Percentiles rank a stretch among this genome's conserved stretches.
Evolutionary conservation across 768 basidiomycete species (phyloP).

Genomic region (Multifurca ochricompacta): DNA sequence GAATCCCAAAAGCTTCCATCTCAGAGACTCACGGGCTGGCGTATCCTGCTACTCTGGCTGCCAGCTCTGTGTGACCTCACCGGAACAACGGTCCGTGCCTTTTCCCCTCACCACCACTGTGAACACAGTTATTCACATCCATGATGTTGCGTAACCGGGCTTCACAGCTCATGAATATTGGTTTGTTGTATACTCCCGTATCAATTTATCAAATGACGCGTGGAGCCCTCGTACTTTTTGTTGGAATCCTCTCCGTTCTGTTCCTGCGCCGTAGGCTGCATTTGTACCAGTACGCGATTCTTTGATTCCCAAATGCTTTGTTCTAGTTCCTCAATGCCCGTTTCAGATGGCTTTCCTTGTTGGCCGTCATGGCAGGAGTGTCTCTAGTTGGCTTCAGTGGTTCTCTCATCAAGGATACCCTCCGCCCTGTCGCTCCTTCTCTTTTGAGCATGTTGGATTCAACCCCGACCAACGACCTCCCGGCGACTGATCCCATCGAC

Average conservation of each 20-base stretch:
- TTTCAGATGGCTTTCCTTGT: conserved; percentile 77
- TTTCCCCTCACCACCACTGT: neutral
- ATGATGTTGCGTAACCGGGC: neutral
- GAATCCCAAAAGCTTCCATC: conserved; percentile 24
- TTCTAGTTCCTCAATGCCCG: conserved; percentile 12
- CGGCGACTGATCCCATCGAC: conserved; percentile 40
- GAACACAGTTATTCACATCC: neutral
- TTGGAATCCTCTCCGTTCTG: conserved; percentile 82
- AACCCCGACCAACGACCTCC: conserved; percentile 25
- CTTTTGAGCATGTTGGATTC: conserved; percentile 25
- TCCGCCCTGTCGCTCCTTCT: conserved; percentile 39
- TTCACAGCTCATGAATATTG: conserved; percentile 80
- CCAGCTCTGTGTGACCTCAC: conserved; percentile 87
- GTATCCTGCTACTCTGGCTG: conserved; percentile 72
- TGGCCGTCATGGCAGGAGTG: conserved; percentile 83
- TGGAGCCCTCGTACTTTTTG: conserved; percentile 89
- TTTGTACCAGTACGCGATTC: conserved; percentile 65
- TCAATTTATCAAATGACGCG: conserved; percentile 97
- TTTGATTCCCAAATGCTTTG: neutral
- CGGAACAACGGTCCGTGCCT: conserved; percentile 69
- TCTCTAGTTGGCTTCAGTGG: conserved; percentile 83
- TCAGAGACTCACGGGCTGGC: conserved; percentile 56
- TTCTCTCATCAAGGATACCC: conserved; percentile 72
- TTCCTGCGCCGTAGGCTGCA: conserved; percentile 82
- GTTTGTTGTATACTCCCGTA: conserved; percentile 92